phyloP scores from a whole-genome alignment of 257 asterid species.

The Scutellaria baicalensis region DNA sequence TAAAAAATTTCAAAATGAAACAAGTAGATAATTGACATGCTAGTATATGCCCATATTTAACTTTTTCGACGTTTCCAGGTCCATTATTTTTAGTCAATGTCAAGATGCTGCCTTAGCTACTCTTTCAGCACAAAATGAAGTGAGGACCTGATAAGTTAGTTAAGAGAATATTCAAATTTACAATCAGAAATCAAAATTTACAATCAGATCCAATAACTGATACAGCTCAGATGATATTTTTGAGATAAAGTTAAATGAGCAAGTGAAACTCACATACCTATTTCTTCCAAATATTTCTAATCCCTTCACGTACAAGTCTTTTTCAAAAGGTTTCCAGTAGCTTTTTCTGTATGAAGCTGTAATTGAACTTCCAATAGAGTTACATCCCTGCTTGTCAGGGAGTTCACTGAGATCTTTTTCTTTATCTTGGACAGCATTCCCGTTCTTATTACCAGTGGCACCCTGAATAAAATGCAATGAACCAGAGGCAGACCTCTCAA shows the following conservation, averaged over 20 bases:
- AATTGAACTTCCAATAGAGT: conserved; percentile 20
- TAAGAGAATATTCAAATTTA: not conserved
- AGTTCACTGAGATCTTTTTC: conserved; percentile 26
- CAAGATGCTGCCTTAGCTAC: conserved; percentile 3
- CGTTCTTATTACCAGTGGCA: conserved; percentile 16
- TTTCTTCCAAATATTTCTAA: conserved; percentile 90
- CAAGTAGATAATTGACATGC: not conserved
- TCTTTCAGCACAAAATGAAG: not conserved
- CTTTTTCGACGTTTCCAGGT: not conserved
- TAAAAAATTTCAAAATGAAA: not conserved
- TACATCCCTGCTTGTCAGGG: conserved; percentile 22
- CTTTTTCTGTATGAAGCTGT: conserved; percentile 19
- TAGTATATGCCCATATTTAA: not conserved
- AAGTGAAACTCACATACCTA: conserved; percentile 40
- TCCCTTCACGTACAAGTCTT: conserved; percentile 82
- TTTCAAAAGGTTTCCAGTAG: conserved; percentile 84
- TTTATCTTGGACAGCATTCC: conserved; percentile 23
- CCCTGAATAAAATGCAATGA: conserved; percentile 15
- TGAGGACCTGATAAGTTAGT: not conserved
- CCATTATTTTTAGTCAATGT: not conserved
- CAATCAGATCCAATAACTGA: conserved; percentile 1
- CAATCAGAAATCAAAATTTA: not conserved
- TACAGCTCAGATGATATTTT: conserved; percentile 1
- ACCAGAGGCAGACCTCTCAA: conserved; percentile 22
- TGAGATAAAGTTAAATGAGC: conserved; percentile 3